phyloP scores from a whole-genome alignment of 2,329 filamentous ascomycete genomes.

The Colletotrichum sansevieriae region DNA sequence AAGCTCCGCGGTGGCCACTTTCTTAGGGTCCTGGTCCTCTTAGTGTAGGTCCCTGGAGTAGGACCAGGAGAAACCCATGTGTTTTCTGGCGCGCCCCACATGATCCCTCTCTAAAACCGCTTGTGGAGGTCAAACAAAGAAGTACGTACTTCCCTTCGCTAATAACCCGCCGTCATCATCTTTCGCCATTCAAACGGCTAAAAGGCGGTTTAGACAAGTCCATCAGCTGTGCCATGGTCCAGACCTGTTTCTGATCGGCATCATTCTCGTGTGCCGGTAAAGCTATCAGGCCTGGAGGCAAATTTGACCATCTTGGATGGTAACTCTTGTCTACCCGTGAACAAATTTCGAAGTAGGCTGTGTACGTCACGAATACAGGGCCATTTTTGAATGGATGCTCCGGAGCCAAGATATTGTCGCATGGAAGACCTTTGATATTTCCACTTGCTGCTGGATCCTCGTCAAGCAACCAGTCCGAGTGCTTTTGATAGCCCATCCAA shows the following conservation, averaged over 20 bases:
- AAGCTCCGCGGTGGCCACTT: not conserved
- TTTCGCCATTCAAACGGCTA: slow-evolving; percentile 17
- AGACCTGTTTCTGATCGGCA: slow-evolving; percentile 21
- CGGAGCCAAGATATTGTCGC: slow-evolving; percentile 19
- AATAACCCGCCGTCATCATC: slow-evolving; percentile 27
- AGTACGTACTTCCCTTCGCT: slow-evolving; percentile 15
- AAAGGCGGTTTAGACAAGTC: slow-evolving; percentile 6
- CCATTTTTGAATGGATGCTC: slow-evolving; percentile 1
- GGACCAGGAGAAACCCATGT: slow-evolving; percentile 13
- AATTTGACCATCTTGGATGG: slow-evolving; percentile 2
- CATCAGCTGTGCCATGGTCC: slow-evolving; percentile 19
- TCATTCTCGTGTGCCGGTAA: not conserved
- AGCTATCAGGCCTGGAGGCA: slow-evolving; percentile 3
- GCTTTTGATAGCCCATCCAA: not conserved
- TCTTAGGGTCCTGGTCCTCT: not conserved
- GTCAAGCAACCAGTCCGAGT: not conserved
- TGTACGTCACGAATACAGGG: slow-evolving; percentile 18
- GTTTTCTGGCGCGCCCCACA: slow-evolving; percentile 28
- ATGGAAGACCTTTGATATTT: slow-evolving; percentile 5
- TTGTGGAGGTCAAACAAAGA: not conserved
- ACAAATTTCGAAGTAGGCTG: slow-evolving; percentile 13
- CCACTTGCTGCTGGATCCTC: not conserved
- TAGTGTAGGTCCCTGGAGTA: not conserved
- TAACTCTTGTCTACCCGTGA: not conserved
- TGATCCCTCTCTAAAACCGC: slow-evolving; percentile 14